Percentiles rank a stretch among this genome's conserved stretches.
phyloP scores from a whole-genome alignment of 306 rosid genomes.

The Parietaria judaica region DNA sequence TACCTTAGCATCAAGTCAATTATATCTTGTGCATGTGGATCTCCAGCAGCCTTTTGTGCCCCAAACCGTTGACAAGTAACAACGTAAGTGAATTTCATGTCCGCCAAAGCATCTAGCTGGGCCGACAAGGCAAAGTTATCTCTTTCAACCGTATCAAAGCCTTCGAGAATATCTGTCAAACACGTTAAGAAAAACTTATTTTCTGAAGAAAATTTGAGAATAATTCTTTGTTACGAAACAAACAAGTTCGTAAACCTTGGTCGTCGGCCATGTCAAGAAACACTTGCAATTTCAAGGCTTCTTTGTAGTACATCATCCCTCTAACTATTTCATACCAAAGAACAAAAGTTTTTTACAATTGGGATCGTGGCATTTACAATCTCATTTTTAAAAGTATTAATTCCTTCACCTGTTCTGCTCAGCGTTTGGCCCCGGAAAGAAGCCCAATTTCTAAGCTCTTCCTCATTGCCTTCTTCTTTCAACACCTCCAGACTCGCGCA shows the following conservation, averaged over 20 bases:
- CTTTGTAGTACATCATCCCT: conserved; percentile 99
- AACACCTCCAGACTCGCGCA: conserved; percentile 37
- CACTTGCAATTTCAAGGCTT: conserved; percentile 86
- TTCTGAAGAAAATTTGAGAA: neutral
- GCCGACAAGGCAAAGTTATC: conserved; percentile 51
- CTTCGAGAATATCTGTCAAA: conserved; percentile 89
- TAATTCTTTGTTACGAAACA: neutral
- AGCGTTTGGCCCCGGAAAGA: conserved; percentile 90
- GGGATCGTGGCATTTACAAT: conserved; percentile 6
- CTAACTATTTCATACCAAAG: conserved; percentile 47
- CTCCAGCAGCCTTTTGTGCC: conserved; percentile 49
- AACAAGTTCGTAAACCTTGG: conserved; percentile 50
- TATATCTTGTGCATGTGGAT: conserved; percentile 69
- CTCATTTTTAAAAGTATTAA: conserved; percentile 4
- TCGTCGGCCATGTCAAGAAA: conserved; percentile 90
- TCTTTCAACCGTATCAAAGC: conserved; percentile 67
- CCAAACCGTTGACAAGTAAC: conserved; percentile 81
- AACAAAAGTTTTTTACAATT: conserved; percentile 15
- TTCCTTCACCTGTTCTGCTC: conserved; percentile 70
- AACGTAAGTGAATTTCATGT: conserved; percentile 85
- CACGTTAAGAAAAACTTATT: conserved; percentile 13
- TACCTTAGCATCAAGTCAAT: conserved; percentile 73
- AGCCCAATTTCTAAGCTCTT: conserved; percentile 81
- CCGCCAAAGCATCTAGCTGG: conserved; percentile 78
- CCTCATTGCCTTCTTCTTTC: conserved; percentile 40